Evolutionary conservation across 192 early-diverging fungal species (phyloP), one percentile per base, ranked within the genome.

Genomic region (Thamnidium elegans): DNA sequence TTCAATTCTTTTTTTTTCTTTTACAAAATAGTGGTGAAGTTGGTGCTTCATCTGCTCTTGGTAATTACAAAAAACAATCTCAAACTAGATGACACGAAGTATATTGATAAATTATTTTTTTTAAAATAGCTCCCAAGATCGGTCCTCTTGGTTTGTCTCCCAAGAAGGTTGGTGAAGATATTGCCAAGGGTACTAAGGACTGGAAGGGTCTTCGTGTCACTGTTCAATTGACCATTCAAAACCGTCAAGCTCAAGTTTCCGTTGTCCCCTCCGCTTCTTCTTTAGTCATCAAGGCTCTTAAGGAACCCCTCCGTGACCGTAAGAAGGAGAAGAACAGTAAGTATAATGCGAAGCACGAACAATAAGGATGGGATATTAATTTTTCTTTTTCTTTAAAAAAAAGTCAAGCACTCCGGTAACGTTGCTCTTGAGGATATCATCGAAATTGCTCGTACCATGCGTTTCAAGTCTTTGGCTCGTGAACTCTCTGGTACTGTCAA

Each of bases 281-380:
- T 66, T 86, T 99, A 60, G 92, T 99, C 73, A 96, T 99, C 84
- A 79, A 85, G 77, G 97, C 97, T 67, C 83, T 99, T 53, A 98
- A 97, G 89, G 97, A 99, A 84, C 91, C 95, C 51, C 86, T 88
- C 42, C 84, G 97, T 65, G 97, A 99, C 81, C 85, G 89, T 81
- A 99, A 99, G 92, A 99, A 99, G 94, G 97, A 99, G 81, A 99
- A 99, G 92, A 99, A 99, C 92, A 95, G n/a, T n/a, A n/a, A n/a
- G n/a, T n/a, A n/a, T n/a, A n/a, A n/a, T n/a, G n/a, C n/a, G n/a
- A n/a, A n/a, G n/a, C n/a, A n/a, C n/a, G n/a, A n/a, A n/a, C n/a
- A n/a, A n/a, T n/a, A n/a, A n/a, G n/a, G n/a, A n/a, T n/a, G n/a
- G n/a, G n/a, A n/a, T n/a, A n/a, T n/a, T n/a, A n/a, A n/a, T n/a